Evolutionary conservation across 1,284 basidiomycete genomes (phyloP).

Genomic region (Cystobasidiaceae sp.): DNA sequence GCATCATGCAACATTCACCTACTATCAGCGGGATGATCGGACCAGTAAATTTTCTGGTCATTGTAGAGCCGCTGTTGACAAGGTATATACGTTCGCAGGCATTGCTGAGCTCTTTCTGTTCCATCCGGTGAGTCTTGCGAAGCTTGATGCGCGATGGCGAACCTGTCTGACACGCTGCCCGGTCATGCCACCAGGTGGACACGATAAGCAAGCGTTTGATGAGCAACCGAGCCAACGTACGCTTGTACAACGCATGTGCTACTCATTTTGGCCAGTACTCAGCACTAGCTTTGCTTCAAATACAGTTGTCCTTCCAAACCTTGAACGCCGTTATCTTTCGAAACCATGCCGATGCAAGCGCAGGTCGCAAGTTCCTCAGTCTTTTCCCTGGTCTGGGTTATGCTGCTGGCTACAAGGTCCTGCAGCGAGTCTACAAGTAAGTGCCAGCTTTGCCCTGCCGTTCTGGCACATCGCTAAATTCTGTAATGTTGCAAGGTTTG

Average conservation of each 20-base stretch:
- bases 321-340: constrained; percentile 80
- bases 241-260: constrained; percentile 1
- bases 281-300: background rate
- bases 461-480: background rate
- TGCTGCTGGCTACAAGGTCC: constrained; percentile 93
- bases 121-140: constrained; percentile 54
- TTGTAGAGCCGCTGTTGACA: background rate
- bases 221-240: constrained; percentile 61
- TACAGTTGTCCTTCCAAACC: constrained; percentile 10
- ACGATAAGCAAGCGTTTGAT: constrained; percentile 95
- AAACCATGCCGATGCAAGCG: constrained; percentile 64
- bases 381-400: constrained; percentile 97
- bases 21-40: constrained; percentile 2
- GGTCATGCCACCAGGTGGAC: constrained; percentile 51
- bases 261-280: background rate
- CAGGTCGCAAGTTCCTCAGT: constrained; percentile 64
- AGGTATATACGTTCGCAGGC: constrained; percentile 52
- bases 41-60: constrained; percentile 4
- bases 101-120: constrained; percentile 77
- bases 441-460: background rate
- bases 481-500: constrained; percentile 64
- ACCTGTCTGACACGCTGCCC: background rate
- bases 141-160: background rate
- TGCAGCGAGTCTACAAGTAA: constrained; percentile 73
- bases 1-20: background rate